A percentile compares a stretch with the other conserved stretches of the same genome.
phyloP scores from a whole-genome alignment of 2,329 filamentous ascomycete genomes.

The Pseudogymnoascus sp. region DNA sequence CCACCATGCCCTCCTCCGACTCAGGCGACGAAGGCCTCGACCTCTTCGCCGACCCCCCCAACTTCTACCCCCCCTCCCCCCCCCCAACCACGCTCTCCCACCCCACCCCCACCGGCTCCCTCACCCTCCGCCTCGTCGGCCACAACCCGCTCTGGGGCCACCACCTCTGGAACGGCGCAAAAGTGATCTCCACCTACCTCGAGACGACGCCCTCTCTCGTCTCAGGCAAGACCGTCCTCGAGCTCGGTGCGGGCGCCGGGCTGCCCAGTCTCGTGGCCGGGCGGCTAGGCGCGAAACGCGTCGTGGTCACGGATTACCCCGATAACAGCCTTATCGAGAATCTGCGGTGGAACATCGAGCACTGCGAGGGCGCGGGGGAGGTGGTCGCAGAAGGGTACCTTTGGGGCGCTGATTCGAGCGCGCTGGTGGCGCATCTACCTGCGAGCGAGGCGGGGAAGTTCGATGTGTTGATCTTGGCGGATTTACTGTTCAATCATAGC shows the following conservation, averaged over 20 bases:
- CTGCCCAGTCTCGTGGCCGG: constrained; percentile 73
- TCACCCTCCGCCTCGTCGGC: constrained; percentile 69
- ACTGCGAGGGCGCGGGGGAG: constrained; percentile 21
- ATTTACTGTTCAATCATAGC: constrained; percentile 83
- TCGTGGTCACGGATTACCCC: constrained; percentile 83
- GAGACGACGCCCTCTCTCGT: constrained; percentile 60
- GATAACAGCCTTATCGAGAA: constrained; percentile 76
- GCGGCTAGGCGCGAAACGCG: constrained; percentile 57
- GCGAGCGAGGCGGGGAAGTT: constrained; percentile 41
- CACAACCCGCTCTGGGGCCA: constrained; percentile 86
- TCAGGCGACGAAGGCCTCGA: constrained; percentile 24
- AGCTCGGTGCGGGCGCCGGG: constrained; percentile 82
- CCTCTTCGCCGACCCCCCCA: constrained; percentile 74
- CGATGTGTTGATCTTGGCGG: constrained; percentile 77
- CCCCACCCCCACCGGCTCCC: constrained; percentile 53
- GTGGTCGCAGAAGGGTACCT: constrained; percentile 64
- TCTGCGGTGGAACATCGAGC: constrained; percentile 64
- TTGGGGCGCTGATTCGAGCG: constrained; percentile 63
- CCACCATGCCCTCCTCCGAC: constrained; percentile 11
- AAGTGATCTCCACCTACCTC: constrained; percentile 68
- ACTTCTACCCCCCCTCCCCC: constrained; percentile 70
- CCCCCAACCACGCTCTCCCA: constrained; percentile 66
- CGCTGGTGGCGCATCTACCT: constrained; percentile 50
- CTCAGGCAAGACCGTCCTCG: constrained; percentile 63
- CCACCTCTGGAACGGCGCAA: constrained; percentile 83